These are phyloP conservation scores for Orbilia oligospora DNA, from an alignment of 2,329 filamentous ascomycete species.

Conservation along the genomic window DNA sequence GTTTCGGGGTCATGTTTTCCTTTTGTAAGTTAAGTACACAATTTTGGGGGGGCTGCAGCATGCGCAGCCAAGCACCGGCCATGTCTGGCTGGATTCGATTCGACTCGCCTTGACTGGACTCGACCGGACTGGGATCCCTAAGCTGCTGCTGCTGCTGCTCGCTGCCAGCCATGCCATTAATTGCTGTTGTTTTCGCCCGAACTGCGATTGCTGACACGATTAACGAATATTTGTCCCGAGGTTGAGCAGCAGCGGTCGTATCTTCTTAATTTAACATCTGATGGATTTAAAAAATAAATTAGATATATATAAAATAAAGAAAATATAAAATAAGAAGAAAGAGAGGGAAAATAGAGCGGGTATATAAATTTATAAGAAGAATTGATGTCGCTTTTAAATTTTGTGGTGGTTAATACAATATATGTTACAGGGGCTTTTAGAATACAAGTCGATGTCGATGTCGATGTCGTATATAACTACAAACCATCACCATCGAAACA, in stretches of 20 bases:
- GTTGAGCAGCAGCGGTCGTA: neutral
- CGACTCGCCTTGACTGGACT: too few relatives aligned
- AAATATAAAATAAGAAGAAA: neutral
- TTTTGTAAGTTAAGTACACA: too few relatives aligned
- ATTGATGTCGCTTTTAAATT: too few relatives aligned
- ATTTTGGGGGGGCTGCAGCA: slow-evolving; percentile 10
- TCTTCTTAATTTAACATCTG: neutral
- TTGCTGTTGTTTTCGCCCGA: slow-evolving; percentile 10
- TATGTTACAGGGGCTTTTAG: slow-evolving; percentile 15
- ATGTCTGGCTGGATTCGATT: neutral
- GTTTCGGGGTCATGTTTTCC: neutral
- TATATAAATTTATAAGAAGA: neutral
- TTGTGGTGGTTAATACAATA: neutral
- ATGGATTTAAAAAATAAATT: neutral
- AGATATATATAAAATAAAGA: neutral
- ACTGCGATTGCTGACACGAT: neutral
- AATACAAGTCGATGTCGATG: slow-evolving; percentile 5
- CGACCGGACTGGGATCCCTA: neutral
- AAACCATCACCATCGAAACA: too few relatives aligned
- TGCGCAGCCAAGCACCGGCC: slow-evolving; percentile 10
- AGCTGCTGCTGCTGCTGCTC: neutral
- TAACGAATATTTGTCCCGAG: neutral
- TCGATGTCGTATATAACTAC: too few relatives aligned
- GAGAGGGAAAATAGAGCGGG: neutral
- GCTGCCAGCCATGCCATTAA: slow-evolving; percentile 23